A percentile compares a stretch with the other conserved stretches of the same genome.
These are phyloP conservation scores for Erysimum cheiranthoides DNA, from an alignment of 345 rosid genomes.

Conservation along the genomic window DNA sequence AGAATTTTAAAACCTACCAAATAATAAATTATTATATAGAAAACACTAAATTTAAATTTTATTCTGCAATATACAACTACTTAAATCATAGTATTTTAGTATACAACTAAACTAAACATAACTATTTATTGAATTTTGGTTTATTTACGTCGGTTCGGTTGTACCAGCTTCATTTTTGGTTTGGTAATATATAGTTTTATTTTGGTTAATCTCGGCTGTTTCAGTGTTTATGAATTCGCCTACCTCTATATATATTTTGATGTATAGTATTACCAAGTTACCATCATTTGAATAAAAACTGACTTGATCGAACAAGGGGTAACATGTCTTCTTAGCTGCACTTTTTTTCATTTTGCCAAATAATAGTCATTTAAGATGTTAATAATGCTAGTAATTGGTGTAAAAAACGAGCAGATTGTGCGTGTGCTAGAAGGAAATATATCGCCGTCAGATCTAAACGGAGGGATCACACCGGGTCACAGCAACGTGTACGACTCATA, in stretches of 20 bases:
- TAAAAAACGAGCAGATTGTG: constrained; percentile 60
- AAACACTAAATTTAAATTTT: no score
- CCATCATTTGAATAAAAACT: neutral
- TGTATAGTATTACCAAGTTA: neutral
- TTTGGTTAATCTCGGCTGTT: no score
- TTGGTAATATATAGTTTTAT: no score
- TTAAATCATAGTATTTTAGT: no score
- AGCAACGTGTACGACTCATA: constrained; percentile 61
- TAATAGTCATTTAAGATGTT: neutral
- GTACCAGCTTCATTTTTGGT: no score
- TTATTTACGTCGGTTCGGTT: no score
- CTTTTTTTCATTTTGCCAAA: neutral
- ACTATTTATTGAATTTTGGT: no score
- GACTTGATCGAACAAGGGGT: neutral
- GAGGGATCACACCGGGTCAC: constrained; percentile 79
- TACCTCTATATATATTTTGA: neutral
- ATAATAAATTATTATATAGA: no score
- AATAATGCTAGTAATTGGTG: neutral
- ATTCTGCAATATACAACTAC: no score
- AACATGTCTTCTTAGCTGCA: neutral
- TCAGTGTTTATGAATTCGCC: no score
- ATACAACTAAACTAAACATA: no score
- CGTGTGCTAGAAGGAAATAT: constrained; percentile 77
- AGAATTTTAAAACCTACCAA: no score
- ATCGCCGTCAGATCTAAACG: constrained; percentile 68